Percentiles rank a stretch among this genome's conserved stretches.
These are phyloP conservation scores for Botrytis deweyae DNA, from an alignment of 2,329 filamentous ascomycete species.

Conservation along the genomic window DNA sequence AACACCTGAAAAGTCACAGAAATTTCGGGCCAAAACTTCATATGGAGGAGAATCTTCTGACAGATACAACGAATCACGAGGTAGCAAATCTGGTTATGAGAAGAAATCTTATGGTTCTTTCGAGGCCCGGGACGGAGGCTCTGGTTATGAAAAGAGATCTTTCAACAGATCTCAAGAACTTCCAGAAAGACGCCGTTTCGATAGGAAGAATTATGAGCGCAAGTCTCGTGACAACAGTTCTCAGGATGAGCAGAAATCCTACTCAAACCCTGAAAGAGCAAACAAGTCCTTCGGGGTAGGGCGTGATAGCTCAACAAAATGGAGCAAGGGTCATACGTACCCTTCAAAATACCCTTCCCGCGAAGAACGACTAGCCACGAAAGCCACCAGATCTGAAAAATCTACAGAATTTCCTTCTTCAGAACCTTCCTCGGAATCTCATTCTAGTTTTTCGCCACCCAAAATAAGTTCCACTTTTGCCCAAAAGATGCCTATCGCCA, in stretches of 20 bases:
- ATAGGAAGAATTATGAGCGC: background rate
- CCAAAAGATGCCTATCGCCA: conserved; percentile 39
- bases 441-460: background rate
- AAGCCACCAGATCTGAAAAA: background rate
- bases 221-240: background rate
- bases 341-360: conserved; percentile 7
- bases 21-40: background rate
- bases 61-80: background rate
- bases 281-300: background rate
- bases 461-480: conserved; percentile 23
- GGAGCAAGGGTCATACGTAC: background rate
- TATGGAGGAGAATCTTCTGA: background rate
- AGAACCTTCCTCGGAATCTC: background rate
- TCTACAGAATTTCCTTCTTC: background rate
- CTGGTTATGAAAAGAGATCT: background rate
- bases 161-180: background rate
- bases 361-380: background rate
- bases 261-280: background rate
- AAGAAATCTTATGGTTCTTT: conserved; percentile 4
- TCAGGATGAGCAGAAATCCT: background rate
- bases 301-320: background rate
- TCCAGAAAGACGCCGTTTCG: background rate
- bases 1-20: background rate
- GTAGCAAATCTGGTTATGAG: background rate
- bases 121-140: background rate